phyloP scores from a whole-genome alignment of 2,329 filamentous ascomycete genomes.

The Penicillium fuscoglaucum region DNA sequence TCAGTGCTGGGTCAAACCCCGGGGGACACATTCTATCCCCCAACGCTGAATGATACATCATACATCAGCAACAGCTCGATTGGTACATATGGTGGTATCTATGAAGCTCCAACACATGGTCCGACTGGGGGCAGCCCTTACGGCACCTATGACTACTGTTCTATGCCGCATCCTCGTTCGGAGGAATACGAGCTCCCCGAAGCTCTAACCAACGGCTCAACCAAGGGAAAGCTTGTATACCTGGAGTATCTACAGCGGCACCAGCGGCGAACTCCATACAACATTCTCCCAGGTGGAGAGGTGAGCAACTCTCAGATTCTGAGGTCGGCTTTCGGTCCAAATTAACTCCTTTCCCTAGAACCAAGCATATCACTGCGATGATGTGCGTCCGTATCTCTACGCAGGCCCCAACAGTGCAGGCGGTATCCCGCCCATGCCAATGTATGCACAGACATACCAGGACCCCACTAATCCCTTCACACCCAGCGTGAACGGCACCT shows the following conservation, averaged over 20 bases:
- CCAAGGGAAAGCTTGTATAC: conserved; percentile 37
- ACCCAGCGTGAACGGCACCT: conserved; percentile 36
- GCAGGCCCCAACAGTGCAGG: conserved; percentile 24
- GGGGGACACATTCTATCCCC: conserved; percentile 37
- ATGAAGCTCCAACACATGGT: conserved; percentile 30
- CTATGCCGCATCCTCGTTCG: conserved; percentile 42
- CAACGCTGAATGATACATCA: conserved; percentile 37
- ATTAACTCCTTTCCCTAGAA: conserved; percentile 26
- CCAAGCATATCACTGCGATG: conserved; percentile 41
- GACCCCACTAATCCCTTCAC: conserved; percentile 39
- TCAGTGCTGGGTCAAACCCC: conserved; percentile 16
- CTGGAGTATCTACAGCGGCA: conserved; percentile 44
- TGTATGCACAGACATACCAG: conserved; percentile 41
- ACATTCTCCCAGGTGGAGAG: conserved; percentile 42
- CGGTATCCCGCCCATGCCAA: conserved; percentile 26
- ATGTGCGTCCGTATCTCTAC: conserved; percentile 41
- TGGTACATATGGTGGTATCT: conserved; percentile 41
- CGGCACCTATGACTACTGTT: conserved; percentile 43
- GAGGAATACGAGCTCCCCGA: conserved; percentile 35
- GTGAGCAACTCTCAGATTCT: conserved; percentile 18
- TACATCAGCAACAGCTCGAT: conserved; percentile 40
- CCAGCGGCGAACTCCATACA: conserved; percentile 42
- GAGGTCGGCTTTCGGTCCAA: too few relatives aligned
- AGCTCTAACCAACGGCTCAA: conserved; percentile 29
- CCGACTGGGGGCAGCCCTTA: conserved; percentile 25